These are phyloP conservation scores for Pythium rishiriense DNA, from an alignment of 352 stramenopile genomes.

Conservation along the genomic window DNA sequence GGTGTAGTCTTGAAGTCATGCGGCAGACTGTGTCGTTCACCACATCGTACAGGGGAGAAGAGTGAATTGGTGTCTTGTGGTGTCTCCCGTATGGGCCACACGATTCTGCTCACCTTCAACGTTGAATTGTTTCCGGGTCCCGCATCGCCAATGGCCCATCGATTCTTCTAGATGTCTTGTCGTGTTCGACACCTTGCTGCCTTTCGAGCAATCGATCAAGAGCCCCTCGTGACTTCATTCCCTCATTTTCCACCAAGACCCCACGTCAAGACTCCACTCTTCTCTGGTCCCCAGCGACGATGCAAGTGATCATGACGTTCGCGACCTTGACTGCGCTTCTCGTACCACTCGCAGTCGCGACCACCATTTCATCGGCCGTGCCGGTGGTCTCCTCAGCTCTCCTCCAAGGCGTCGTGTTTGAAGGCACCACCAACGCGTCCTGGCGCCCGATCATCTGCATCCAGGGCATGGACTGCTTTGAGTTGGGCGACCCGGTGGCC, in stretches of 20 bases:
- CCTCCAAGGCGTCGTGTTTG: neutral
- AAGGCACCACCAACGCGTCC: neutral
- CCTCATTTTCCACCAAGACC: neutral
- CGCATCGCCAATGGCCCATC: neutral
- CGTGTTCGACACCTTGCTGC: too few relatives aligned
- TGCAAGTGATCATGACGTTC: neutral
- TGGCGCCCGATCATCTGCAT: neutral
- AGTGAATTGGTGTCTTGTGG: too few relatives aligned
- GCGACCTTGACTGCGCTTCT: neutral
- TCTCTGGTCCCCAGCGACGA: neutral
- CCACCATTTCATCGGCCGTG: neutral
- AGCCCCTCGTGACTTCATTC: neutral
- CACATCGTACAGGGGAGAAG: neutral
- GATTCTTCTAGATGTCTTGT: too few relatives aligned
- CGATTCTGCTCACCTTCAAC: too few relatives aligned
- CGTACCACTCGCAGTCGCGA: neutral
- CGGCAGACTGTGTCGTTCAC: too few relatives aligned
- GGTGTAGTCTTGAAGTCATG: too few relatives aligned
- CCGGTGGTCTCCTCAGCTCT: neutral
- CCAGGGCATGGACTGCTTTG: neutral
- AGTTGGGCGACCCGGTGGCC: neutral
- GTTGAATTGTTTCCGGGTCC: too few relatives aligned
- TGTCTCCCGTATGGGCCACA: neutral
- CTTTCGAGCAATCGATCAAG: too few relatives aligned
- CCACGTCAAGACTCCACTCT: neutral